Percentiles rank a stretch among this genome's conserved stretches.
These are phyloP conservation scores for Solanum clarkiae DNA, from an alignment of 257 asterid genomes.

Conservation along the genomic window DNA sequence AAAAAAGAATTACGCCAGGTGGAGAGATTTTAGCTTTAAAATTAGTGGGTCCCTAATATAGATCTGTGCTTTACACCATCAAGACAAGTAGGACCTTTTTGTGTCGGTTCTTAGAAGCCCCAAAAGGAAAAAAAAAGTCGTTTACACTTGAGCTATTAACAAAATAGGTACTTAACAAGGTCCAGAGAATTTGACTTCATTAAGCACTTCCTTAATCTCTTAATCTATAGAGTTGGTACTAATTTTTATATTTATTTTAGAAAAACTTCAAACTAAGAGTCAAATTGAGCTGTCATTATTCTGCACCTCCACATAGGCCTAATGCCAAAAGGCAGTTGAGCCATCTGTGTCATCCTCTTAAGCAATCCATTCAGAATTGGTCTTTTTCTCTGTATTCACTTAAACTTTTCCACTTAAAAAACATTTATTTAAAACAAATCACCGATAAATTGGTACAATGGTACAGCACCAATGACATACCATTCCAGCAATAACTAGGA, in stretches of 20 bases:
- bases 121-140: conserved; percentile 1
- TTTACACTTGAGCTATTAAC: neutral
- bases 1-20: neutral
- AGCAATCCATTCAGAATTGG: conserved; percentile 6
- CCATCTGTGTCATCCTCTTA: conserved; percentile 33
- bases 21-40: neutral
- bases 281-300: conserved; percentile 37
- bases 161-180: neutral
- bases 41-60: conserved; percentile 23
- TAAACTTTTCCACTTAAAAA: neutral
- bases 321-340: conserved; percentile 9
- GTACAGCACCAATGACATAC: neutral
- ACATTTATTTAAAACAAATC: conserved; percentile 6
- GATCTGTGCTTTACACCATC: conserved; percentile 32
- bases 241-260: neutral
- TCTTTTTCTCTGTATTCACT: neutral
- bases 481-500: neutral
- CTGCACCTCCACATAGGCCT: conserved; percentile 4
- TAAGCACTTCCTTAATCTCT: conserved; percentile 7
- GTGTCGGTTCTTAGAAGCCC: conserved; percentile 1
- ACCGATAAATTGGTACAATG: conserved; percentile 9
- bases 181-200: conserved; percentile 35
- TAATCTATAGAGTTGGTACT: neutral
- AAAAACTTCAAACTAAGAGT: conserved; percentile 1
- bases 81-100: conserved; percentile 32